phyloP scores from a whole-genome alignment of 192 early-diverging fungal species.

The Gamsiella multidivaricata region DNA sequence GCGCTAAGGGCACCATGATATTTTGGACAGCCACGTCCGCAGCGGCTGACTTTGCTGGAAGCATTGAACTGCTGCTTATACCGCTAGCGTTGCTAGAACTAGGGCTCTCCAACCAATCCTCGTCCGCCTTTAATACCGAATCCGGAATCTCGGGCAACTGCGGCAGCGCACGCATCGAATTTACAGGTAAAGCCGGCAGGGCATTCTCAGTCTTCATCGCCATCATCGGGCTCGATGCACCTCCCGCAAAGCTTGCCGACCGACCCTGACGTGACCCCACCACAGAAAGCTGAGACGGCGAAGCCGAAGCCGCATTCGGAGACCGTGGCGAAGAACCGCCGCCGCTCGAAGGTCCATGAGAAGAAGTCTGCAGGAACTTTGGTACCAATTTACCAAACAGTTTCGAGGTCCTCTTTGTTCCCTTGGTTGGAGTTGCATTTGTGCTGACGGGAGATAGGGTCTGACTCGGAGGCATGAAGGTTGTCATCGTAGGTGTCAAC shows the following conservation, averaged over 20 bases:
- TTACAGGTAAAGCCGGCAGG: not conserved
- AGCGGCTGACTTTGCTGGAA: too few relatives aligned
- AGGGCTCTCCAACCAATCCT: constrained; percentile 34
- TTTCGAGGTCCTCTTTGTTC: constrained; percentile 8
- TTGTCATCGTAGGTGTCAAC: too few relatives aligned
- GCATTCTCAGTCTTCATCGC: not conserved
- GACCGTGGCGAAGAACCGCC: constrained; percentile 12
- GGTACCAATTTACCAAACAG: constrained; percentile 45
- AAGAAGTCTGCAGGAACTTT: constrained; percentile 36
- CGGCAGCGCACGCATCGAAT: not conserved
- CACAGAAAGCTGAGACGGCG: constrained; percentile 3
- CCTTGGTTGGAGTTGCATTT: constrained; percentile 1
- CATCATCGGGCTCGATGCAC: constrained; percentile 3
- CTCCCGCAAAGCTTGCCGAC: constrained; percentile 24
- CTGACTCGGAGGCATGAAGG: too few relatives aligned
- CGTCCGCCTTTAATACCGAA: not conserved
- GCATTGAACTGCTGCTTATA: too few relatives aligned
- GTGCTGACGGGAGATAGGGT: not conserved
- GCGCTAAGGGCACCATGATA: too few relatives aligned
- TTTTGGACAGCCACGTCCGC: too few relatives aligned
- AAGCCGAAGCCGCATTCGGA: not conserved
- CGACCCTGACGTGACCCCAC: constrained; percentile 1
- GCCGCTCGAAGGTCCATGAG: not conserved
- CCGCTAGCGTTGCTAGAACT: too few relatives aligned
- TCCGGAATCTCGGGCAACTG: not conserved